phyloP scores from a whole-genome alignment of 164 flowering plant genomes.

The Houttuynia cordata region DNA sequence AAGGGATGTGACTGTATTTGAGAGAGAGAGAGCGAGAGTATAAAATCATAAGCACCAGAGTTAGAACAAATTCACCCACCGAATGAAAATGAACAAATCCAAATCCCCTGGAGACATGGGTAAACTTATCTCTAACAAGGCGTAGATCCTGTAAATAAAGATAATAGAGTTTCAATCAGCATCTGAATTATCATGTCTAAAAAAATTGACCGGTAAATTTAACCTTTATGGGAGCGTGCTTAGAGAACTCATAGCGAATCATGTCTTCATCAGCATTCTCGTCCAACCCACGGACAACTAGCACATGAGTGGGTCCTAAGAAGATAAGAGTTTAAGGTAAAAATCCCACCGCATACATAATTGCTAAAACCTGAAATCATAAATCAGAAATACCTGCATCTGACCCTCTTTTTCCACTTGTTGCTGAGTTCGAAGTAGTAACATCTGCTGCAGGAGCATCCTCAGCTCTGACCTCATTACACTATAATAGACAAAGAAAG shows the following conservation, averaged over 20 bases:
- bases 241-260: conserved; percentile 97
- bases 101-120: conserved; percentile 98
- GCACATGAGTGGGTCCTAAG: conserved; percentile 91
- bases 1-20: neutral
- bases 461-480: conserved; percentile 75
- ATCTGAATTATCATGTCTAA: neutral
- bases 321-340: neutral
- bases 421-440: conserved; percentile 35
- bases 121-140: conserved; percentile 93
- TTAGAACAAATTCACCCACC: conserved; percentile 23
- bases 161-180: neutral
- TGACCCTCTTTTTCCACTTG: conserved; percentile 60
- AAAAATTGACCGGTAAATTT: neutral
- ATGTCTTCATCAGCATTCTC: conserved; percentile 99
- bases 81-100: conserved; percentile 96
- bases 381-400: conserved; percentile 60
- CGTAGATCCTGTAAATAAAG: conserved; percentile 77
- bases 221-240: conserved; percentile 97
- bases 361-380: neutral
- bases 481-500: conserved; percentile 32
- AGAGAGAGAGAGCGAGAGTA: neutral
- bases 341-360: neutral
- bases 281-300: conserved; percentile 98
- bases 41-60: neutral
- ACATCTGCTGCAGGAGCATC: conserved; percentile 94